A percentile compares a stretch with the other conserved stretches of the same genome.
Conservation (phyloP, 495 filamentous ascomycete species). For the Xylaria telfairii region DNA sequence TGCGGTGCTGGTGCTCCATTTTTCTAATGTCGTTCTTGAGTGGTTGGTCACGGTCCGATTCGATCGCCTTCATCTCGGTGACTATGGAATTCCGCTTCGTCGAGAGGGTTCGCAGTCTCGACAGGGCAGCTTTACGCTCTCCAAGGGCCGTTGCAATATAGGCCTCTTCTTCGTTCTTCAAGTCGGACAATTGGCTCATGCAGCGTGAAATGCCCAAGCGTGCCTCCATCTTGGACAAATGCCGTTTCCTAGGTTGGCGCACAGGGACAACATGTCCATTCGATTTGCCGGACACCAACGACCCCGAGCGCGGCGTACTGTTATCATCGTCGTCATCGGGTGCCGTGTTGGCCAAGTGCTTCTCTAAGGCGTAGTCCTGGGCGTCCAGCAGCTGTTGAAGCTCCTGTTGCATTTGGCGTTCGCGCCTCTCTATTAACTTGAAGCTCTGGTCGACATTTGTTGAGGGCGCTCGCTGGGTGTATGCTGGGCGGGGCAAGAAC, state of each 20-base stretch:
- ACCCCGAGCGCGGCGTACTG: slow-evolving; percentile 31
- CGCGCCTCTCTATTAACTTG: slow-evolving; percentile 55
- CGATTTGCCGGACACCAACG: slow-evolving; percentile 25
- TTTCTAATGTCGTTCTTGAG: slow-evolving; percentile 39
- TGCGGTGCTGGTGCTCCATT: slow-evolving; percentile 59
- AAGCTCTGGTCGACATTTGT: slow-evolving; percentile 37
- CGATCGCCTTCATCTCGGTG: slow-evolving; percentile 48
- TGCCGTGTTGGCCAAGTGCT: slow-evolving; percentile 33
- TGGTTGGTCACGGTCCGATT: slow-evolving; percentile 47
- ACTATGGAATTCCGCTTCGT: slow-evolving; percentile 54
- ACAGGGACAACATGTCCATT: slow-evolving; percentile 60
- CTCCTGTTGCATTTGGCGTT: slow-evolving; percentile 71
- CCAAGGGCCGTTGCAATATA: slow-evolving; percentile 63
- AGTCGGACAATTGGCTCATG: slow-evolving; percentile 72
- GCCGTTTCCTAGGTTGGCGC: slow-evolving; percentile 65
- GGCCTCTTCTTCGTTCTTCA: slow-evolving; percentile 74
- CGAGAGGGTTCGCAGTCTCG: slow-evolving; percentile 65
- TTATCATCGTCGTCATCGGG: slow-evolving; percentile 33
- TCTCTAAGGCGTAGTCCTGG: slow-evolving; percentile 76
- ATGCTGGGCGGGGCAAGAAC: slow-evolving; percentile 32
- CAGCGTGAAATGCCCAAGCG: slow-evolving; percentile 71
- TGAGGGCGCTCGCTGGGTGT: slow-evolving; percentile 24
- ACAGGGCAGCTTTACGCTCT: slow-evolving; percentile 63
- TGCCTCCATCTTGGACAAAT: slow-evolving; percentile 67
- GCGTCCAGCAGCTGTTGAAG: slow-evolving; percentile 84